Percentiles rank a stretch among this genome's conserved stretches.
Conservation (phyloP, 1,139 yeast species). For the Kazachstania sp. region DNA sequence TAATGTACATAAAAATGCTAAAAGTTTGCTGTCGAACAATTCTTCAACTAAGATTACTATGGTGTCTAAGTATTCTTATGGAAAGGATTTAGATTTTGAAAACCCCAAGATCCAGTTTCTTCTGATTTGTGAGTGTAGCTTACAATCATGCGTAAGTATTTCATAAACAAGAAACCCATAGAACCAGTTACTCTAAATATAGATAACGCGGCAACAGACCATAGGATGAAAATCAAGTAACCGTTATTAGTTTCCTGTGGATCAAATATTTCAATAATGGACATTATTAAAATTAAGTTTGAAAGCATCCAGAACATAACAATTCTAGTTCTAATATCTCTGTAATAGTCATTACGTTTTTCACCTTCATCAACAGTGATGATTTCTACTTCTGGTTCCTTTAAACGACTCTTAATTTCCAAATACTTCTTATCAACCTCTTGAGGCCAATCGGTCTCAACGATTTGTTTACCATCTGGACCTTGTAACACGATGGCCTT, state of each 20-base stretch:
- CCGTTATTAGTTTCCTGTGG: conserved; percentile 60
- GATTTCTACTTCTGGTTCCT: conserved; percentile 42
- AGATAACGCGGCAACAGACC: conserved; percentile 85
- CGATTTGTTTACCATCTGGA: conserved; percentile 47
- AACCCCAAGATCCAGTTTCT: conserved; percentile 8
- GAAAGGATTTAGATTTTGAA: conserved; percentile 8
- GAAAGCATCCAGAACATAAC: conserved; percentile 87
- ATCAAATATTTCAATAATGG: conserved; percentile 72
- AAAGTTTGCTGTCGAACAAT: too few species aligned
- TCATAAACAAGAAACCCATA: conserved; percentile 49
- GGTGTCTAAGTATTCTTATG: background rate
- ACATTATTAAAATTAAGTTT: conserved; percentile 72
- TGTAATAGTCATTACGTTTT: conserved; percentile 76
- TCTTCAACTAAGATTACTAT: too few species aligned
- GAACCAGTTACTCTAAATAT: conserved; percentile 76
- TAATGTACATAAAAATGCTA: background rate
- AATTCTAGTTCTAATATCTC: conserved; percentile 88
- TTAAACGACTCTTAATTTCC: conserved; percentile 79
- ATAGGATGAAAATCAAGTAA: conserved; percentile 72
- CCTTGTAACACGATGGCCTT: conserved; percentile 51
- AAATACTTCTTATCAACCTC: conserved; percentile 52
- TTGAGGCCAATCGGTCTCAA: conserved; percentile 82
- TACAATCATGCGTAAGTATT: conserved; percentile 33
- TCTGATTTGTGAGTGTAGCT: conserved; percentile 35
- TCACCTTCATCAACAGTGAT: conserved; percentile 34